A percentile compares a stretch with the other conserved stretches of the same genome.
Conservation (phyloP, 805 yeast genomes). For the Lipomyces spencermartinsiae region DNA sequence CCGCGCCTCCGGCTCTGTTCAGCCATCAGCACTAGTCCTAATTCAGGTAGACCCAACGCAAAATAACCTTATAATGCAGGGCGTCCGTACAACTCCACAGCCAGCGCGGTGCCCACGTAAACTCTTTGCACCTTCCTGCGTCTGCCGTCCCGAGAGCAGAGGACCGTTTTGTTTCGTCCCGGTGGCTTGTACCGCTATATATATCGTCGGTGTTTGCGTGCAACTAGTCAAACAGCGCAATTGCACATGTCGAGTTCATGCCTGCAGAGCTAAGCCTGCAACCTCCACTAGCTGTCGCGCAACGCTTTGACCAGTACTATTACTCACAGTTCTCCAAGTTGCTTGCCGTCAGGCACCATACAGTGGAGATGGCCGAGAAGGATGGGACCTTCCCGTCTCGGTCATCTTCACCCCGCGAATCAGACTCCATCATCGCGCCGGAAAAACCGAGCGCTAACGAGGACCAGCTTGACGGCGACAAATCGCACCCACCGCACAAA, state of each 20-base stretch:
- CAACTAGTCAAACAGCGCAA: neutral
- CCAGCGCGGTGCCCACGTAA: neutral
- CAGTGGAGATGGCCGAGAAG: conserved; percentile 3
- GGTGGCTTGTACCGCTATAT: neutral
- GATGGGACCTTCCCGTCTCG: neutral
- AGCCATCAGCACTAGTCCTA: neutral
- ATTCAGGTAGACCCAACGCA: neutral
- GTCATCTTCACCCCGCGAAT: neutral
- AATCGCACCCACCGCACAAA: conserved; percentile 15
- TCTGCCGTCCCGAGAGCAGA: neutral
- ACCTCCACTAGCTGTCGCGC: neutral
- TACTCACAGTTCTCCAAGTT: neutral
- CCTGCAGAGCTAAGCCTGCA: neutral
- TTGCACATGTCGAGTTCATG: neutral
- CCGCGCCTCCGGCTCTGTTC: neutral
- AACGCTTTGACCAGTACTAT: neutral
- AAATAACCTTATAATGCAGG: neutral
- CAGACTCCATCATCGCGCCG: neutral
- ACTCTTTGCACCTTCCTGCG: neutral
- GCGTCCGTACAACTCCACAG: neutral
- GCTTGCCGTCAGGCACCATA: neutral
- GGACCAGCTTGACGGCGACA: neutral
- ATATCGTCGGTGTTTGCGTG: neutral
- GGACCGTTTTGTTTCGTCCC: neutral
- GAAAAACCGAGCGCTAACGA: neutral